Evolutionary conservation across 805 yeast genomes (phyloP).

Genomic region (Isabelozyma pseudorhagii): DNA sequence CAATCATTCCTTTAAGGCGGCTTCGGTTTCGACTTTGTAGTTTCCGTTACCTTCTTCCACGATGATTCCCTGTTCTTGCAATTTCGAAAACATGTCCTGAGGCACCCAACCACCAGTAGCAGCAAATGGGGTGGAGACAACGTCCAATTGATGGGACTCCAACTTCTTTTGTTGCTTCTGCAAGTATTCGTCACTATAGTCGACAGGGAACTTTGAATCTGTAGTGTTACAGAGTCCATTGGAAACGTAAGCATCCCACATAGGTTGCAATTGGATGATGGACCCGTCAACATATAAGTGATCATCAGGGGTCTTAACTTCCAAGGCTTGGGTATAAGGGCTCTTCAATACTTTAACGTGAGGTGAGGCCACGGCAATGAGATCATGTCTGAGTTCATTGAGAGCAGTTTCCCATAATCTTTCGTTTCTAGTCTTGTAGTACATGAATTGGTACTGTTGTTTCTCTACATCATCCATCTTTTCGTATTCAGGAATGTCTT

Average conservation of each 20-base stretch:
- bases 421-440: conserved; percentile 87
- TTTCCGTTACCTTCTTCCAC: conserved; percentile 50
- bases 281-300: conserved; percentile 64
- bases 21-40: conserved; percentile 31
- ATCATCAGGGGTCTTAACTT: conserved; percentile 56
- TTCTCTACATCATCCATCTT: conserved; percentile 68
- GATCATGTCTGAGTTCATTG: conserved; percentile 58
- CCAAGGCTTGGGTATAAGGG: conserved; percentile 61
- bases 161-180: conserved; percentile 56
- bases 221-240: conserved; percentile 51
- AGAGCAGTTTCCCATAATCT: conserved; percentile 80
- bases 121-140: conserved; percentile 74
- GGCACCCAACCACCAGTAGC: conserved; percentile 96
- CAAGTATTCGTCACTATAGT: conserved; percentile 56
- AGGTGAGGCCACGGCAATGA: conserved; percentile 78
- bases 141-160: conserved; percentile 63
- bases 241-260: conserved; percentile 66
- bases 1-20: conserved; percentile 12
- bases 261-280: conserved; percentile 58
- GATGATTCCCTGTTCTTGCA: conserved; percentile 66
- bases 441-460: conserved; percentile 82
- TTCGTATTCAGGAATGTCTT: conserved; percentile 71
- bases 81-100: conserved; percentile 80
- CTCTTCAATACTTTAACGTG: conserved; percentile 73
- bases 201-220: conserved; percentile 52